Base-by-base conservation (phyloP, 257 asterid genomes). In the Hygrophila difformis region DNA sequence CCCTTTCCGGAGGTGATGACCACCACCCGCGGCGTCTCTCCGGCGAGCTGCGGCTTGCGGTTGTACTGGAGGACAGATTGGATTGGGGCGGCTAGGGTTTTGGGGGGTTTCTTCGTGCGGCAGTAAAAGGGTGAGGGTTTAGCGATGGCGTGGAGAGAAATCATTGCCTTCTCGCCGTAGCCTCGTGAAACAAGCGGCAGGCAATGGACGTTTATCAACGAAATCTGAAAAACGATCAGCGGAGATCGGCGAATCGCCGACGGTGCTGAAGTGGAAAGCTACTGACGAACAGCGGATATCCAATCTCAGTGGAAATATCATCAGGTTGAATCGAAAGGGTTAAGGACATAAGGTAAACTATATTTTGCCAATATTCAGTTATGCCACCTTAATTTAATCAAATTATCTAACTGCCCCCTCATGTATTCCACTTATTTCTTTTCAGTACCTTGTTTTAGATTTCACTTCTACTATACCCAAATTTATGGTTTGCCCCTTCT, bases 1-100 rank as follows among this genome's bases (percentile, higher is more conserved):
- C 98, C 98, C 58, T 89, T 89, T 0, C 98, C 96, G 58, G 96
- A 89, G 44, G 98, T 89, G 64, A 89, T 82, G 59, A 89, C 98
- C 57, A 89, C 85, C 29, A 85, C 93, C 16, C 97, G 57, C 0
- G 97, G 97, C 4, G 93, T 82, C 0, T 85, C 94, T 0, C 97
- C 96, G 61, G 96, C 59, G 56, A 89, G 87, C 69, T 85, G 87
- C 35, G 97, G 97, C 66, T 88, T 88, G 42, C 97, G 95, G 75
- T 76, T 88, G 84, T 88, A 88, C 67, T 88, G 97, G 61, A 88
- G 93, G 66, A 84, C 52, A 41, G 79, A 69, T 31, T 56, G 70
- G 67, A 70, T 63, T 46, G 55, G 64, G 54, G 61, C 14, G 54
- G 61, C 14, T 47, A 34, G 65, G 87, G 71, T 47, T 69, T 72